Evolutionary conservation across 257 asterid genomes (phyloP).

Genomic region (Solanum sparsipilum): DNA sequence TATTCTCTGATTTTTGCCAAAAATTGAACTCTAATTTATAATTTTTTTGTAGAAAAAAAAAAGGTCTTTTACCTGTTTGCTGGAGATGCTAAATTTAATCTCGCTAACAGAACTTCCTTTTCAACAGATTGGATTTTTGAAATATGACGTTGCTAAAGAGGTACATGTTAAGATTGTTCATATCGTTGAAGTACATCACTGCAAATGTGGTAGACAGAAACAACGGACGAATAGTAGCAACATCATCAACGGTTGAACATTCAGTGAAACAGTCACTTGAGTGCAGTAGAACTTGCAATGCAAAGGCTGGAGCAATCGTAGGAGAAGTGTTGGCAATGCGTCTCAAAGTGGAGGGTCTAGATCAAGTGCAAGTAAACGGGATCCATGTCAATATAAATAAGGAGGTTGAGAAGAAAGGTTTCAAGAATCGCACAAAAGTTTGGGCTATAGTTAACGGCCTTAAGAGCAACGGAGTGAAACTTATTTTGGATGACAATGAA

Average conservation of each 20-base stretch:
- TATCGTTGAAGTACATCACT: slow-evolving; percentile 71
- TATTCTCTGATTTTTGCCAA: not conserved
- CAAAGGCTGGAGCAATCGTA: slow-evolving; percentile 72
- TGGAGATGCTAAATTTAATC: not conserved
- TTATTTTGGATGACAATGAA: slow-evolving; percentile 44
- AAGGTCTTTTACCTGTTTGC: not conserved
- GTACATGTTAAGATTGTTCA: slow-evolving; percentile 59
- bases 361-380: slow-evolving; percentile 61
- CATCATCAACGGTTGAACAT: slow-evolving; percentile 69
- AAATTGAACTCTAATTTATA: not conserved
- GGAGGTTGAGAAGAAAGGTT: slow-evolving; percentile 72
- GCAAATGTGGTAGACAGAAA: slow-evolving; percentile 77
- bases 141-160: slow-evolving; percentile 59
- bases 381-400: slow-evolving; percentile 60
- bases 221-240: slow-evolving; percentile 54
- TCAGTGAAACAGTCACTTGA: slow-evolving; percentile 51
- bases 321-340: slow-evolving; percentile 88
- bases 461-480: slow-evolving; percentile 47
- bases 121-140: not conserved
- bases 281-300: slow-evolving; percentile 74
- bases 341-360: slow-evolving; percentile 72
- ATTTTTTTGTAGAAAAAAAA: too few species aligned
- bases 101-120: not conserved
- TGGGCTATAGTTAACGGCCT: slow-evolving; percentile 69
- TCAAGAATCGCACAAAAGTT: slow-evolving; percentile 53